Base-by-base conservation (phyloP, 306 rosid genomes). In the Astragalus glycyphyllos region DNA sequence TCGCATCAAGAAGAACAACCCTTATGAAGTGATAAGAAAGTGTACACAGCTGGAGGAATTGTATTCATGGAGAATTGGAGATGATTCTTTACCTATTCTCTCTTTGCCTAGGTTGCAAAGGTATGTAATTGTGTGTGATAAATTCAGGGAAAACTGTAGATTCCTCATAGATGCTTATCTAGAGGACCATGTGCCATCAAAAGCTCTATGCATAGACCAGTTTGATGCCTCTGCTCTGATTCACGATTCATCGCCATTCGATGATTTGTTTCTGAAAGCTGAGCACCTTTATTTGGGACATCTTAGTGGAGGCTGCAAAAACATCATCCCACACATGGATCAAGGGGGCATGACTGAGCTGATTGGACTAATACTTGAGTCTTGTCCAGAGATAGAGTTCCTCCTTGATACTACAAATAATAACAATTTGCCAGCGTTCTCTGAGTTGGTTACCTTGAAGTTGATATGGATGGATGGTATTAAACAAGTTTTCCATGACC, bases 301-400 rank as follows among this genome's bases (percentile, higher is more conserved):
- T 14, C 49, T 58, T 17, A 0, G 7, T 4, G 59, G 76, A 34
- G 59, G 58, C 7, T 47, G 55, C 68, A 58, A 71, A 59, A 58
- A 59, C 40, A 14, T 71, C 40, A 49, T 71, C 11, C 76, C 76
- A 5, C 38, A 41, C 5, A 58, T 71, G 68, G 68, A 71, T 47
- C 68, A 62, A 32, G 23, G 55, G 7, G 76, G 76, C 49, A 71
- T 71, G 76, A 58, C 41, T 59, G 40, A 47, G 12, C 11, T 71
- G 68, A 35, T 46, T 16, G 23, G 34, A 12, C 59, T 71, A 34
- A 16, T 1, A 7, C 58, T 71, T 0, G 4, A 34, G 2, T 4
- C 5, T 58, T 58, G 40, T 34, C 2, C 7, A 12, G 50, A 11
- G 14, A 58, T 71, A 71, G 68, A 71, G 26, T 59, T 68, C 7